Conservation (phyloP, 2,329 filamentous ascomycete species). For the Blumeriella jaapii region DNA sequence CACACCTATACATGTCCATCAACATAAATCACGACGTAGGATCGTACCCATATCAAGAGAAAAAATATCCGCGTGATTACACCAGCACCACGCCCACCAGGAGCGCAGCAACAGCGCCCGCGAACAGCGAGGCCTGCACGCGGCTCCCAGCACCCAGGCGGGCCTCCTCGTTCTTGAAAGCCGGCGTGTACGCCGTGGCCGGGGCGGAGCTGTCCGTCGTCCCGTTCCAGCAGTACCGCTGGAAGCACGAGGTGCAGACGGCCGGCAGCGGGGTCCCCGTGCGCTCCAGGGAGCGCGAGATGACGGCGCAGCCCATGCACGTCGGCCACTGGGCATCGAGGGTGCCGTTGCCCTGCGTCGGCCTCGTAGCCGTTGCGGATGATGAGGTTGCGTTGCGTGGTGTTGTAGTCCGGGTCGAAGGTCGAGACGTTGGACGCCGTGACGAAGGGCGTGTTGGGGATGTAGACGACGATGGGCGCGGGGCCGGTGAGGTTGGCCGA, state of each 20-base stretch:
- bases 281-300: slow-evolving; percentile 63
- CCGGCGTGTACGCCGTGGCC: slow-evolving; percentile 15
- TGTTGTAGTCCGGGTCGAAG: slow-evolving; percentile 53
- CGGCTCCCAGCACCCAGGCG: neutral
- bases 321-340: slow-evolving; percentile 63
- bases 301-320: slow-evolving; percentile 80
- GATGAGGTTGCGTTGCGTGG: slow-evolving; percentile 60
- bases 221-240: slow-evolving; percentile 86
- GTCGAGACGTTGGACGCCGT: slow-evolving; percentile 70
- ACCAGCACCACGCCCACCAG: neutral
- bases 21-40: no score
- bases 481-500: slow-evolving; percentile 45
- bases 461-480: slow-evolving; percentile 69
- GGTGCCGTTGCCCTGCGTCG: slow-evolving; percentile 75
- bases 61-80: no score
- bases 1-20: no score
- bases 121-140: neutral
- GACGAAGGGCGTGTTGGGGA: slow-evolving; percentile 77
- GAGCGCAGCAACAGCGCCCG: neutral
- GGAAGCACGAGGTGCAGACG: slow-evolving; percentile 67
- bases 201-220: slow-evolving; percentile 15
- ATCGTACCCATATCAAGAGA: no score
- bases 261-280: slow-evolving; percentile 58
- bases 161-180: slow-evolving; percentile 12
- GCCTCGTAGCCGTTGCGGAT: slow-evolving; percentile 80